Evolutionary conservation across 2,329 filamentous ascomycete species (phyloP).

Genomic region (Drechslerella coelobrocha): DNA sequence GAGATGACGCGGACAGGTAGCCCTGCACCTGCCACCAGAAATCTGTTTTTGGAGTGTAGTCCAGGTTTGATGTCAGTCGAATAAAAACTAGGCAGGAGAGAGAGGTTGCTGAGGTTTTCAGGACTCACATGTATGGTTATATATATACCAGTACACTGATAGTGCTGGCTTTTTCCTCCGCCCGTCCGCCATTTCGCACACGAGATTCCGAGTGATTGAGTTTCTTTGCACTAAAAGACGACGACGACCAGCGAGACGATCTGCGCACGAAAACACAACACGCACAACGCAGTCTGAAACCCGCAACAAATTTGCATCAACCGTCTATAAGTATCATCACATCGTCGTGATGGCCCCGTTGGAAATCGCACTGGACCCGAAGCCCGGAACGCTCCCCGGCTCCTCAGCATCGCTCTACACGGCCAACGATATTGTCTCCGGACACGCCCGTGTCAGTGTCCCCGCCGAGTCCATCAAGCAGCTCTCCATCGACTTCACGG

Average conservation of each 20-base stretch:
- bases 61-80: too few relatives aligned
- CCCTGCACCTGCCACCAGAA: conserved; percentile 2
- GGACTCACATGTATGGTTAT: too few relatives aligned
- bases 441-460: conserved; percentile 26
- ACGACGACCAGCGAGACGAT: too few relatives aligned
- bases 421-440: conserved; percentile 39
- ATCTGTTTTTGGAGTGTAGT: neutral
- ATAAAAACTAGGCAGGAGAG: too few relatives aligned
- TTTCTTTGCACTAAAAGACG: too few relatives aligned
- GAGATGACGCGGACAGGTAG: conserved; percentile 10
- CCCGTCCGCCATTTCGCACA: too few relatives aligned
- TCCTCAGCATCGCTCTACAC: conserved; percentile 12
- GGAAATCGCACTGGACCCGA: conserved; percentile 33
- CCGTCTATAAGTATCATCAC: neutral
- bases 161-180: too few relatives aligned
- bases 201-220: too few relatives aligned
- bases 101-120: too few relatives aligned
- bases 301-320: neutral
- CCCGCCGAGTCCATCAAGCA: conserved; percentile 23
- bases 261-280: too few relatives aligned
- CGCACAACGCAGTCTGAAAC: too few relatives aligned
- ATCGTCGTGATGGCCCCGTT: conserved; percentile 18
- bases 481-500: conserved; percentile 37
- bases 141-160: too few relatives aligned
- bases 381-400: conserved; percentile 21